Percentiles rank a stretch among this genome's conserved stretches.
These are phyloP conservation scores for Taiwanofungus camphoratus DNA, from an alignment of 1,284 basidiomycete species.

Conservation along the genomic window DNA sequence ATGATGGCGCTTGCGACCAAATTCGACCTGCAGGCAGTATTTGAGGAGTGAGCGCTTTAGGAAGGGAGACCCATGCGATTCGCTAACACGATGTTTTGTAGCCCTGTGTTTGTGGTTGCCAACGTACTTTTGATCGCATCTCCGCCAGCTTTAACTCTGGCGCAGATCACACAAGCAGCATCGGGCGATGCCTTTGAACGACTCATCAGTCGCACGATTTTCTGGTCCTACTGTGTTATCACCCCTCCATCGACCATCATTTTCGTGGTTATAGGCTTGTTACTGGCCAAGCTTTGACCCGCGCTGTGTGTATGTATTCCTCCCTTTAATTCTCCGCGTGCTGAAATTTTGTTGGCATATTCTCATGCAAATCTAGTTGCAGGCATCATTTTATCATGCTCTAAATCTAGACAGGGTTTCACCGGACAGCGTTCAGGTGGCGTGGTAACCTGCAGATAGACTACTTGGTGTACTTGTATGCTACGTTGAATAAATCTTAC, in stretches of 20 bases:
- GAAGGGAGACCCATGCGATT: constrained; percentile 11
- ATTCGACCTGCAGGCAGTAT: constrained; percentile 57
- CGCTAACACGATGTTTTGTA: constrained; percentile 26
- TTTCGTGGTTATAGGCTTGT: constrained; percentile 70
- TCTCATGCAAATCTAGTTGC: too few relatives aligned
- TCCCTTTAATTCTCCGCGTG: not conserved
- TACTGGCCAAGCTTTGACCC: constrained; percentile 44
- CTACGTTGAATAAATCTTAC: too few relatives aligned
- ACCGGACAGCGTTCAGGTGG: too few relatives aligned
- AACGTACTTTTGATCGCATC: constrained; percentile 72
- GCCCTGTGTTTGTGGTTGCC: constrained; percentile 80
- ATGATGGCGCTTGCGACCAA: constrained; percentile 60
- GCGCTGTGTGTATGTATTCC: not conserved
- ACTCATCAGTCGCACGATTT: constrained; percentile 78
- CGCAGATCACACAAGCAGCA: constrained; percentile 83
- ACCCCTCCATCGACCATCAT: constrained; percentile 77
- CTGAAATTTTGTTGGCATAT: not conserved
- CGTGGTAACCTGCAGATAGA: too few relatives aligned
- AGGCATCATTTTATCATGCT: too few relatives aligned
- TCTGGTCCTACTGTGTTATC: constrained; percentile 78
- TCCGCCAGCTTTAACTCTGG: constrained; percentile 78
- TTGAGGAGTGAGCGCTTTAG: constrained; percentile 59
- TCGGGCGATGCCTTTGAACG: constrained; percentile 88
- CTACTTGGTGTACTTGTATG: too few relatives aligned
- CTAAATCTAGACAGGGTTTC: too few relatives aligned